These are phyloP conservation scores for Dioszegia crocea DNA, from an alignment of 768 basidiomycete species.

Conservation along the genomic window DNA sequence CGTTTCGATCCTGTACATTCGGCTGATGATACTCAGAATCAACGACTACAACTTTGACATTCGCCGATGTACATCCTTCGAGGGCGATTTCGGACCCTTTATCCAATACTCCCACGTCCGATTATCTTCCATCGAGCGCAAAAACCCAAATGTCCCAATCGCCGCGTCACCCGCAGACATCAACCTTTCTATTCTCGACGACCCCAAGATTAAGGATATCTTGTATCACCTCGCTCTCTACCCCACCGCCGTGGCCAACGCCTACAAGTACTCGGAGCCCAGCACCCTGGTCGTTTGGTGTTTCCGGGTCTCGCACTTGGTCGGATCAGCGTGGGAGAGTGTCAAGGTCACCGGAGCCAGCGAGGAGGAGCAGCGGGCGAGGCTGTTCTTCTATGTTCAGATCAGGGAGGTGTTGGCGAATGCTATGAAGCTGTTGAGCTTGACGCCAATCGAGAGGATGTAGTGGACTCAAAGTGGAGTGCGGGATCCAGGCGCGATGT, in stretches of 20 bases:
- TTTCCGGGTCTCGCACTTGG: slow-evolving; percentile 78
- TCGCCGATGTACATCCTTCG: slow-evolving; percentile 89
- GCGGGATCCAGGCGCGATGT: no score
- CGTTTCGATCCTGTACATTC: not conserved
- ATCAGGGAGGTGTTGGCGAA: slow-evolving; percentile 84
- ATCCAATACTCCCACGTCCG: slow-evolving; percentile 96
- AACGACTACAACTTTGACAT: slow-evolving; percentile 96
- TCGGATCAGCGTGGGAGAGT: slow-evolving; percentile 87
- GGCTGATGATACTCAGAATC: slow-evolving; percentile 57
- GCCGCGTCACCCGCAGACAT: slow-evolving; percentile 57
- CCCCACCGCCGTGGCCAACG: slow-evolving; percentile 83
- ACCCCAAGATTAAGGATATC: slow-evolving; percentile 78
- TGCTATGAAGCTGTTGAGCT: slow-evolving; percentile 80
- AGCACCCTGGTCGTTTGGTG: slow-evolving; percentile 85
- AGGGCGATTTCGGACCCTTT: slow-evolving; percentile 78
- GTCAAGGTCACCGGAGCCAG: slow-evolving; percentile 78
- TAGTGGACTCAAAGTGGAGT: slow-evolving; percentile 47
- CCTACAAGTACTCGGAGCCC: slow-evolving; percentile 79
- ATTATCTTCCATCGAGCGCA: slow-evolving; percentile 80
- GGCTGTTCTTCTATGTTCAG: slow-evolving; percentile 81
- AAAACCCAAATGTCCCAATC: slow-evolving; percentile 80
- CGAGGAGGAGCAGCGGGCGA: slow-evolving; percentile 71
- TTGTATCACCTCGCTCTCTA: slow-evolving; percentile 80
- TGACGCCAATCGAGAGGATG: slow-evolving; percentile 90
- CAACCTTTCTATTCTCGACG: slow-evolving; percentile 62